Base-by-base conservation (phyloP, 176 grass and related monocot genomes). In the Lolium multiflorum region DNA sequence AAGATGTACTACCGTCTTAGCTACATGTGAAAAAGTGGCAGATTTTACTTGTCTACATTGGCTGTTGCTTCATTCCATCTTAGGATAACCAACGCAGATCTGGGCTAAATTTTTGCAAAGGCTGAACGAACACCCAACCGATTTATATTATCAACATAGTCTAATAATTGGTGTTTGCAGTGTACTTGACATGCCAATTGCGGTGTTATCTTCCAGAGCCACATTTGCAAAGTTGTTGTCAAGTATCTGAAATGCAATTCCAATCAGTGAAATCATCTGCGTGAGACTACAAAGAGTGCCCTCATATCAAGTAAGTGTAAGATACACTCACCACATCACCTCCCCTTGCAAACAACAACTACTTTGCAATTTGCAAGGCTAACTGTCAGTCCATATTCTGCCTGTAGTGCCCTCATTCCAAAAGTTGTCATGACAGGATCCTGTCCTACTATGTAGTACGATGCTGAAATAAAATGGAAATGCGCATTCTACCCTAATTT, bases 21-120 rank as follows among this genome's bases (percentile, higher is more conserved):
- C 31, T 35, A 35, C 31, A 35, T 1, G 2, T 35, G 31, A 35
- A 35, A 35, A 35, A 35, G 31, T 35, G 31, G 3, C 31, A 35
- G 2, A 6, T 41, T 41, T 5, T 41, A 41, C 5, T 41, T 41
- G 2, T 41, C 39, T 41, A 41, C 39, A 41, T 41, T 41, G 39
- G 39, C 28, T 28, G 28, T 41, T 6, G 4, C 39, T 41, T 41
- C 3, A 5, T 41, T 41, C 39, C 39, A 39, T 3, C 38, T 39
- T 13, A 13, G 85, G 65, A 94, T 92, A 90, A 91, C 90, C 63
- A 78, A 46, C 43, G 7, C 43, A 46, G 43, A 5, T 7, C 43
- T 46, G 94, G 94, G 91, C 79, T 96, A 87, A 91, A 89, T 91
- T 87, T 81, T 93, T 69, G 77, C 85, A 38, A 96, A 96, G 2